Conservation (phyloP, 768 basidiomycete genomes). For the Lepiota brunneoincarnata region DNA sequence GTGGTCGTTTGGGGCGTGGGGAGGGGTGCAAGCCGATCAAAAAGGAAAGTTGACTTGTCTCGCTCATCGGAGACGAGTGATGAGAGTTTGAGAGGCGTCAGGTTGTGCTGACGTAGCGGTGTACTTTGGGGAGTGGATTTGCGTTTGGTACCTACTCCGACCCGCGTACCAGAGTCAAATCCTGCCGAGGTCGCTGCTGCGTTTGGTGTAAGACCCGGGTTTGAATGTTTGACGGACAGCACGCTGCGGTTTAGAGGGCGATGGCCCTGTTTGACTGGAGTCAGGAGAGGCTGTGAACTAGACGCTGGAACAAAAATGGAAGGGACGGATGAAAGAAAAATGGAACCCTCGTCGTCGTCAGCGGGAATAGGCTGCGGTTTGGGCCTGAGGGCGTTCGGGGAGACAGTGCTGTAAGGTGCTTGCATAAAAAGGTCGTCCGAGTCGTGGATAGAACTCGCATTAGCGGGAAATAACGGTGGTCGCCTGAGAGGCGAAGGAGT, state of each 20-base stretch:
- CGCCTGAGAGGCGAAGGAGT: conserved; percentile 62
- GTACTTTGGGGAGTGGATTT: conserved; percentile 57
- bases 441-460: conserved; percentile 27
- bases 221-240: conserved; percentile 35
- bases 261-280: conserved; percentile 55
- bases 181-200: conserved; percentile 18
- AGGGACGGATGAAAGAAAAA: conserved; percentile 53
- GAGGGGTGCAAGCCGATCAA: conserved; percentile 56
- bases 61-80: conserved; percentile 27
- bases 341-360: conserved; percentile 56
- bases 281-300: conserved; percentile 50
- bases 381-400: conserved; percentile 9
- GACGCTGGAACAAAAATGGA: conserved; percentile 40
- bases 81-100: conserved; percentile 46
- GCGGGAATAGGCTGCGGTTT: conserved; percentile 41
- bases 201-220: conserved; percentile 20
- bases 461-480: conserved; percentile 35
- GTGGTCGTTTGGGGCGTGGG: conserved; percentile 47
- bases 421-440: conserved; percentile 52
- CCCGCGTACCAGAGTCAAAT: conserved; percentile 22
- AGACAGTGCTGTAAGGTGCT: conserved; percentile 46
- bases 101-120: conserved; percentile 49
- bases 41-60: conserved; percentile 36
- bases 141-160: conserved; percentile 60
- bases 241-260: conserved; percentile 38